A percentile compares a stretch with the other conserved stretches of the same genome.
These are phyloP conservation scores for Aaosphaeria pasadenensis DNA, from an alignment of 2,329 filamentous ascomycete genomes.

Conservation along the genomic window DNA sequence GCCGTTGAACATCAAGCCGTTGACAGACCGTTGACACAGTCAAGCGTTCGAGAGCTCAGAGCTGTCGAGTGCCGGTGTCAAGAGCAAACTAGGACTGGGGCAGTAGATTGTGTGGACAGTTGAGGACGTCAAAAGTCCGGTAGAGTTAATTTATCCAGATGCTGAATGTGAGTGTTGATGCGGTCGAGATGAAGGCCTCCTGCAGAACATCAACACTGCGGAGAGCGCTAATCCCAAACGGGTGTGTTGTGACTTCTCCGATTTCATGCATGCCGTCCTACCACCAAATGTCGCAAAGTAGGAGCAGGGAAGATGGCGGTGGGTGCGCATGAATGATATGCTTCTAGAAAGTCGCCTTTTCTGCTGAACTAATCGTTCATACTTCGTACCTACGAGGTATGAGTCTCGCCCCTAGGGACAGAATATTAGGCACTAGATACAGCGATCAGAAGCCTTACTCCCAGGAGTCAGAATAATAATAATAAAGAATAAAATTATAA, in stretches of 20 bases:
- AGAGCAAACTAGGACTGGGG: neutral
- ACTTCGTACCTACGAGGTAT: too few species aligned
- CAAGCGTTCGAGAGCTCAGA: too few species aligned
- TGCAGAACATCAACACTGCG: constrained; percentile 5
- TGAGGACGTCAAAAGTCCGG: constrained; percentile 6
- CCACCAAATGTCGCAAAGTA: constrained; percentile 2
- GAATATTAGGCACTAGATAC: too few species aligned
- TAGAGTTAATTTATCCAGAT: constrained; percentile 10
- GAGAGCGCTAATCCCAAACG: constrained; percentile 9
- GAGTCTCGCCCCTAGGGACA: too few species aligned
- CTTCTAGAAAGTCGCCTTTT: constrained; percentile 10
- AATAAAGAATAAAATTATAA: too few species aligned
- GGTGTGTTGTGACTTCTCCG: neutral
- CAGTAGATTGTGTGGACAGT: constrained; percentile 2
- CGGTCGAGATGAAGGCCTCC: constrained; percentile 7
- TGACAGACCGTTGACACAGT: too few species aligned
- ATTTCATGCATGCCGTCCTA: constrained; percentile 9
- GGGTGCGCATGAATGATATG: constrained; percentile 4
- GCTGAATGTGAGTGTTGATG: constrained; percentile 3
- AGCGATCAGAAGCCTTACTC: too few species aligned
- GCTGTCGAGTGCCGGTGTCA: neutral
- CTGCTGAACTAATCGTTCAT: constrained; percentile 6
- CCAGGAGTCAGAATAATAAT: too few species aligned
- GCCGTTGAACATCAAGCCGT: too few species aligned
- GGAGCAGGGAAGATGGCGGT: neutral